Percentiles rank a stretch among this genome's conserved stretches.
Conservation (phyloP, 169 alveolate genomes). For the Amoebophrya sp. region DNA sequence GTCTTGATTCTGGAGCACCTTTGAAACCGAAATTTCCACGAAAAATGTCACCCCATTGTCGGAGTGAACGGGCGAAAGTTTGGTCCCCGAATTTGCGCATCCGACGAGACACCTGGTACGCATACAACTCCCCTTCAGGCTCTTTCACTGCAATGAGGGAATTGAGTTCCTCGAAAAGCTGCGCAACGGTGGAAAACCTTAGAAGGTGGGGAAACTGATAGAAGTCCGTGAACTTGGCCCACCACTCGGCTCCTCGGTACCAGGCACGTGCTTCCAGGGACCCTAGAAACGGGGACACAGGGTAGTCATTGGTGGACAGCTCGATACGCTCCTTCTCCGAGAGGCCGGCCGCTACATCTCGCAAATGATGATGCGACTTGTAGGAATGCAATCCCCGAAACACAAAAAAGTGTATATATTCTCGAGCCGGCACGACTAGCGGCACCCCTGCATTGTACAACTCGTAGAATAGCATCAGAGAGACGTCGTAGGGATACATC, state of each 20-base stretch:
- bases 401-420: not conserved
- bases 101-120: no score
- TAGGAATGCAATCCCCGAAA: not conserved
- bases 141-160: no score
- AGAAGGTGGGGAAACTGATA: not conserved
- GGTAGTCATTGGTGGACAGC: not conserved
- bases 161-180: not conserved
- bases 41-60: no score
- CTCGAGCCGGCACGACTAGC: not conserved
- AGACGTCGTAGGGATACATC: slow-evolving; percentile 6
- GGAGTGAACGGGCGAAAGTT: no score
- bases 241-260: not conserved
- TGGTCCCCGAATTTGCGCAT: no score
- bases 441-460: not conserved
- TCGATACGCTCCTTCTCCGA: not conserved
- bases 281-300: not conserved
- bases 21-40: no score
- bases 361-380: not conserved
- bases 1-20: no score
- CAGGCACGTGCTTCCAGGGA: not conserved
- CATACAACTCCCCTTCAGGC: no score
- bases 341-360: not conserved
- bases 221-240: slow-evolving; percentile 16
- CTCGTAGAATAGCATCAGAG: not conserved
- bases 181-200: not conserved